Evolutionary conservation across 352 stramenopile species (phyloP).

Genomic region (Globisporangium polare): DNA sequence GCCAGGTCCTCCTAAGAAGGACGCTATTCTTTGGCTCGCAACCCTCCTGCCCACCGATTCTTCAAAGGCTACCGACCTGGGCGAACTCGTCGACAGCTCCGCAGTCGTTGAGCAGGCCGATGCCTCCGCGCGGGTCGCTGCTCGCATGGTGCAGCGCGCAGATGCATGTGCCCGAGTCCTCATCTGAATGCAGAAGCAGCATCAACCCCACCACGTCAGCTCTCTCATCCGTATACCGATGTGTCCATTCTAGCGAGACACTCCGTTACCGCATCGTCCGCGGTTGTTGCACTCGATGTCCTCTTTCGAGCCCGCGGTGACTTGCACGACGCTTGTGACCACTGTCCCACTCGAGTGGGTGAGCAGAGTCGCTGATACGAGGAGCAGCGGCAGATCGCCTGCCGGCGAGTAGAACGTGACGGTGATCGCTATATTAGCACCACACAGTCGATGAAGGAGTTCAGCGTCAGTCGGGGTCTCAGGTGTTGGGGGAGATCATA

Average conservation of each 20-base stretch:
- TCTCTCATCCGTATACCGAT: background rate
- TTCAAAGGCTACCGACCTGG: no score
- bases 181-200: slow-evolving; percentile 26
- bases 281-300: slow-evolving; percentile 73
- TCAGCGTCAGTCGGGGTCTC: background rate
- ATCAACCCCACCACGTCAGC: background rate
- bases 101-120: slow-evolving; percentile 55
- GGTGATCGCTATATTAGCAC: slow-evolving; percentile 21
- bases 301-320: slow-evolving; percentile 50
- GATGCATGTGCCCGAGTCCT: slow-evolving; percentile 55
- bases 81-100: slow-evolving; percentile 59
- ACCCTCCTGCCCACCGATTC: no score
- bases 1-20: background rate
- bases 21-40: no score
- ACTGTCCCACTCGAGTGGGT: slow-evolving; percentile 36
- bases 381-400: slow-evolving; percentile 51
- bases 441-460: background rate
- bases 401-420: slow-evolving; percentile 68
- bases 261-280: slow-evolving; percentile 47
- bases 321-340: slow-evolving; percentile 21
- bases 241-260: background rate
- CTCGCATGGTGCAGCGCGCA: slow-evolving; percentile 57
- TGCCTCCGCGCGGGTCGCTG: slow-evolving; percentile 46
- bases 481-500: no score
- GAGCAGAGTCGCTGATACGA: slow-evolving; percentile 26